Evolutionary conservation across 2,329 filamentous ascomycete genomes (phyloP), one percentile per base, ranked within the genome.

Genomic region (Colletotrichum costaricense): DNA sequence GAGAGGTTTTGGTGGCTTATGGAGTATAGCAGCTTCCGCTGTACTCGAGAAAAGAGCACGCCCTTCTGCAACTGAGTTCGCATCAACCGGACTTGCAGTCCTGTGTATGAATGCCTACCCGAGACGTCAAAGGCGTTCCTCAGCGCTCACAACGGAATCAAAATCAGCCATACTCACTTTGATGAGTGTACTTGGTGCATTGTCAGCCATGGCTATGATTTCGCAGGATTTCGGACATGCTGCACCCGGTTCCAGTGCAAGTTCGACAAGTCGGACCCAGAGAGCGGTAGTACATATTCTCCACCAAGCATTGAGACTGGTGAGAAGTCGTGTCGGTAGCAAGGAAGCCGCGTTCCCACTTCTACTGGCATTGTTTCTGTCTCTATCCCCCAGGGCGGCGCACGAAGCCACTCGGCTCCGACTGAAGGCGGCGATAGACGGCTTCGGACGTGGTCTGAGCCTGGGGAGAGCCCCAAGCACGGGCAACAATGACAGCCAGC

Each of bases 181-280:
- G 28, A 76, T 76, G n/a, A 79, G 78, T 49, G 72, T 83, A 11
- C 73, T 77, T 9, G 80, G 80, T 19, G 80, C 78, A n/a, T 63
- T 83, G 38, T 73, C 76, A 16, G 78, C 80, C 8, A 79, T 79
- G 65, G 76, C 76, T 11, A 75, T 77, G 60, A 28, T 66, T 11
- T 73, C 73, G 4, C 46, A 35, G 74, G 74, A 30, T 22, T 57
- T 73, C 8, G 60, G 71, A 16, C 28, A 19, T 57, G 7, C 28
- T 30, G 9, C 56, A 9, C 14, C 5, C 46, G 14, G 5, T 19
- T 6, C 28, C 19, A 35, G 38, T 3, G 30, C 24, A 8, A 24
- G 19, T n/a, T 14, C 11, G 22, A 30, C 16, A 33, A 30, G 33
- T n/a, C 67, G 35, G 52, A 63, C 46, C 4, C 57, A 67, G 30